A percentile compares a stretch with the other conserved stretches of the same genome.
Conservation (phyloP, 805 yeast species). For the Candida golubevii region DNA sequence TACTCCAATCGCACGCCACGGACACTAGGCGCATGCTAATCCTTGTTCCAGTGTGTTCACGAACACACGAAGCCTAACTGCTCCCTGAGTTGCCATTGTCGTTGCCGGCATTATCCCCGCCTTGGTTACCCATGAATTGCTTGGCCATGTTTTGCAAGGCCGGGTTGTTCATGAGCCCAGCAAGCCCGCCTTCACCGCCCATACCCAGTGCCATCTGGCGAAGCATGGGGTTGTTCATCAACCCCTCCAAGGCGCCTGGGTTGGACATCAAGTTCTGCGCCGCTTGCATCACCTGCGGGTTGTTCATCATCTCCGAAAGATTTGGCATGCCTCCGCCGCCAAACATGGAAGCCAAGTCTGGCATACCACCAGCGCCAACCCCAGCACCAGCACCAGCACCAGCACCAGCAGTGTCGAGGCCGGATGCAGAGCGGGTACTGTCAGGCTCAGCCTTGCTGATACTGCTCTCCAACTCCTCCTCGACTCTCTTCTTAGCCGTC, state of each 20-base stretch:
- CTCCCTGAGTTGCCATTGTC: too few species aligned
- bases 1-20: too few species aligned
- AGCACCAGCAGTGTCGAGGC: constrained; percentile 18
- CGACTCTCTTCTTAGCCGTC: constrained; percentile 84
- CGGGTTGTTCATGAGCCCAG: constrained; percentile 78
- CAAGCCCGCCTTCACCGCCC: constrained; percentile 55
- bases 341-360: constrained; percentile 69
- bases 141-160: constrained; percentile 60
- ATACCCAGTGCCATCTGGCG: constrained; percentile 78
- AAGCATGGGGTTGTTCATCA: constrained; percentile 77
- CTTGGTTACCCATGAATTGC: constrained; percentile 57
- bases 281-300: constrained; percentile 85
- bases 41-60: too few species aligned
- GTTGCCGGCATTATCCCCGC: too few species aligned
- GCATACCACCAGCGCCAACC: constrained; percentile 52
- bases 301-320: constrained; percentile 30
- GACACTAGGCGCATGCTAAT: too few species aligned
- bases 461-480: constrained; percentile 57
- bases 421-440: constrained; percentile 10
- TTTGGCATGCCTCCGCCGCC: constrained; percentile 70
- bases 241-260: constrained; percentile 67
- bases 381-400: constrained; percentile 36
- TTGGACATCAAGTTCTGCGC: constrained; percentile 85
- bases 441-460: constrained; percentile 32
- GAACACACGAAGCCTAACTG: too few species aligned